These are phyloP conservation scores for Clavulina sp. DNA, from an alignment of 768 basidiomycete species.

Conservation along the genomic window DNA sequence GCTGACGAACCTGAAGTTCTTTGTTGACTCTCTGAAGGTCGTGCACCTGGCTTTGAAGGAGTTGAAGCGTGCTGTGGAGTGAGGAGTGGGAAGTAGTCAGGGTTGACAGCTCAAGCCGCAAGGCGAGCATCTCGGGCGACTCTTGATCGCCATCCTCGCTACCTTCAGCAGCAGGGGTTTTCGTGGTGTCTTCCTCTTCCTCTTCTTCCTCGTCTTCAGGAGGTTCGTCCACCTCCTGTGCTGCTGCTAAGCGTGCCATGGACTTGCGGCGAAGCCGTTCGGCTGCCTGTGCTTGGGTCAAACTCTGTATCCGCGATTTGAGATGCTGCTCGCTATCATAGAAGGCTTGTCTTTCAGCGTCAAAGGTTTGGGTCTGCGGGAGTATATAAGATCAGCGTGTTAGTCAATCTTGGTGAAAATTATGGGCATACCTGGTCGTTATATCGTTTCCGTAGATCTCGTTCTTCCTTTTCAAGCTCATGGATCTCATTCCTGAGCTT, in stretches of 20 bases:
- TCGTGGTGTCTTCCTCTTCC: conserved; percentile 11
- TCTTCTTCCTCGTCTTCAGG: conserved; percentile 27
- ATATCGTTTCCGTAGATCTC: conserved; percentile 65
- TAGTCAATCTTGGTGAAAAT: background rate
- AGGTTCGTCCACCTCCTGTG: conserved; percentile 18
- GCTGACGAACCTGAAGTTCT: conserved; percentile 35
- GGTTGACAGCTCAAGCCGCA: conserved; percentile 69
- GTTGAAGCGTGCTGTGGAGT: conserved; percentile 66
- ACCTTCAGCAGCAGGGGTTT: conserved; percentile 10
- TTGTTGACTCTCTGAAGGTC: conserved; percentile 81
- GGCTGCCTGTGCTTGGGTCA: conserved; percentile 30
- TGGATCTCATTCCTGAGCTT: conserved; percentile 66
- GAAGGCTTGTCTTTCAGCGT: conserved; percentile 80
- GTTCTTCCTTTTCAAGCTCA: conserved; percentile 77
- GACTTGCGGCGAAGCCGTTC: conserved; percentile 24
- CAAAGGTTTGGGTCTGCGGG: conserved; percentile 62
- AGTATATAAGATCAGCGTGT: conserved; percentile 5
- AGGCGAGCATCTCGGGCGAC: conserved; percentile 74
- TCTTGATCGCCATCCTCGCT: conserved; percentile 38
- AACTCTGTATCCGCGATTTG: conserved; percentile 73
- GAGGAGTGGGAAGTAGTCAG: conserved; percentile 73
- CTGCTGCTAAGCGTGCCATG: conserved; percentile 6
- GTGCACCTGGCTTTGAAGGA: conserved; percentile 66
- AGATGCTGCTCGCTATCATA: conserved; percentile 90
- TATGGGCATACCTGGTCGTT: conserved; percentile 56